Conservation (phyloP, 768 basidiomycete species). For the Boletales sp. region DNA sequence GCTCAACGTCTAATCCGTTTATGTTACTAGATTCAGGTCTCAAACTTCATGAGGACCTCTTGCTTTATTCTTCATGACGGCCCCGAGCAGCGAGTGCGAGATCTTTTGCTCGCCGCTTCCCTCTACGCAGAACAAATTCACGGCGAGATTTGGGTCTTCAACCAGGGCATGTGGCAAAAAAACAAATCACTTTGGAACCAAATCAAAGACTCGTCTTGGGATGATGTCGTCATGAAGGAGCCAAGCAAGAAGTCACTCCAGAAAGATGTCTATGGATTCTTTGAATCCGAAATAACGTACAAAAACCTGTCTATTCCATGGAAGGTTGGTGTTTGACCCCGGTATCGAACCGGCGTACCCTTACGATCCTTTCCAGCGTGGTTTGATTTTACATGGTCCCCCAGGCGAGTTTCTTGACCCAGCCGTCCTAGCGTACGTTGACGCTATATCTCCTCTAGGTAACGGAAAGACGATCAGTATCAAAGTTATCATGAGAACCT, state of each 20-base stretch:
- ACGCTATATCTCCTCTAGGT: conserved; percentile 36
- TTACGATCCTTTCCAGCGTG: conserved; percentile 47
- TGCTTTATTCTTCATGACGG: conserved; percentile 63
- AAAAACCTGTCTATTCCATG: conserved; percentile 75
- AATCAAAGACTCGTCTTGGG: conserved; percentile 66
- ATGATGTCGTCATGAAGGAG: conserved; percentile 68
- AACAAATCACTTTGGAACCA: conserved; percentile 56
- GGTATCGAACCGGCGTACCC: neutral
- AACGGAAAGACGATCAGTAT: conserved; percentile 85
- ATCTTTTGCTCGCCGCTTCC: conserved; percentile 52
- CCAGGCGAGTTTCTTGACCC: conserved; percentile 44
- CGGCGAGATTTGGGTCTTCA: conserved; percentile 75
- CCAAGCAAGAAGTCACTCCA: conserved; percentile 63
- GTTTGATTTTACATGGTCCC: conserved; percentile 80
- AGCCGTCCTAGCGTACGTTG: neutral
- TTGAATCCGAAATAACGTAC: conserved; percentile 69
- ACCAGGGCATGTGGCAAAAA: conserved; percentile 67
- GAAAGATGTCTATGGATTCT: conserved; percentile 79
- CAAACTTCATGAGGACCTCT: conserved; percentile 23
- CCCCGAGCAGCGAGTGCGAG: conserved; percentile 45
- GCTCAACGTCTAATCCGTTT: neutral
- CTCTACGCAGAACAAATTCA: conserved; percentile 52
- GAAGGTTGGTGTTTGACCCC: conserved; percentile 49
- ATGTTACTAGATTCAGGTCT: conserved; percentile 29
- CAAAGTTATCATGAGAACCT: conserved; percentile 78